A percentile compares a stretch with the other conserved stretches of the same genome.
These are phyloP conservation scores for Allium sativum DNA, from an alignment of 106 monocot species.

Conservation along the genomic window DNA sequence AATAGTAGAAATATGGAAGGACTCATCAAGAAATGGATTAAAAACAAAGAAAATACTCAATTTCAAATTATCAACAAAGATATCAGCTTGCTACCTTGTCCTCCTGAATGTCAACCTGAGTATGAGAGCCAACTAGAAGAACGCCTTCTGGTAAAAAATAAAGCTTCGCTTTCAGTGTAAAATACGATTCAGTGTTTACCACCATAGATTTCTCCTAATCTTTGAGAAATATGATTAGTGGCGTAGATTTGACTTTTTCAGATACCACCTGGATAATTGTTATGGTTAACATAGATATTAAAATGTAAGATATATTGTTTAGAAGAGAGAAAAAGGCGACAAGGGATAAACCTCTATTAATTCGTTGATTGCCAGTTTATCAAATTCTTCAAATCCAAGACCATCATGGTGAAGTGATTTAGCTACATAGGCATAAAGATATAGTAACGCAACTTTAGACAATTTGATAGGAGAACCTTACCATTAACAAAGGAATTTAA, in stretches of 20 bases:
- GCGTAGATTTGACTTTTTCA: slow-evolving; percentile 65
- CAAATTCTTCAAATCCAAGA: slow-evolving; percentile 38
- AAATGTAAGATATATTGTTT: not conserved
- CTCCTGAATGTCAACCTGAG: slow-evolving; percentile 77
- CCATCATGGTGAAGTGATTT: slow-evolving; percentile 40
- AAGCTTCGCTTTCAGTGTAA: slow-evolving; percentile 60
- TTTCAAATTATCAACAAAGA: not conserved
- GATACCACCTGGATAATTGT: slow-evolving; percentile 41
- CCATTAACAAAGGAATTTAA: not conserved
- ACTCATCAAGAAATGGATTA: not conserved
- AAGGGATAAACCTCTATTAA: slow-evolving; percentile 32
- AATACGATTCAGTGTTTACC: slow-evolving; percentile 48
- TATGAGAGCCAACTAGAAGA: slow-evolving; percentile 86
- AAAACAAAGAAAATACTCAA: not conserved
- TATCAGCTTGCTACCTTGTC: slow-evolving; percentile 48
- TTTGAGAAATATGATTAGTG: slow-evolving; percentile 79
- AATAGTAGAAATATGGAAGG: not conserved
- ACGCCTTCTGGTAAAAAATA: slow-evolving; percentile 65
- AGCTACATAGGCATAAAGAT: slow-evolving; percentile 21
- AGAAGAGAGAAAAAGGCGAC: not conserved
- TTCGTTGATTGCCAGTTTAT: slow-evolving; percentile 47
- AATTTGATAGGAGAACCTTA: not conserved
- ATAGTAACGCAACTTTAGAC: not conserved
- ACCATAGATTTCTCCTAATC: slow-evolving; percentile 82
- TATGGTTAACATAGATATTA: not conserved